Conservation (phyloP, 805 yeast species). For the Tetrapisispora arboricola region DNA sequence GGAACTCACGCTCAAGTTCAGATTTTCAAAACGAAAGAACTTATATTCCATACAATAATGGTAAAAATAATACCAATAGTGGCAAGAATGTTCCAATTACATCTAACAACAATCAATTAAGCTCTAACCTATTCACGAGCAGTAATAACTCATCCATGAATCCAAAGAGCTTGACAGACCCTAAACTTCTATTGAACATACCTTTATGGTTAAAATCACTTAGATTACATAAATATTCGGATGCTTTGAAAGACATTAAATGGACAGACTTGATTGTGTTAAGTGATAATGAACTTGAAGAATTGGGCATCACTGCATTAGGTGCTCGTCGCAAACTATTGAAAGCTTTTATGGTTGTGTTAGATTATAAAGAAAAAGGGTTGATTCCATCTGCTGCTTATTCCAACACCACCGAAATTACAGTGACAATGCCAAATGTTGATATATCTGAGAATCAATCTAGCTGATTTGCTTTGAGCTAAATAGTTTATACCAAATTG, state of each 20-base stretch:
- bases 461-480: no score
- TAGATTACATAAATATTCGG: constrained; percentile 90
- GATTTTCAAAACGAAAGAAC: neutral
- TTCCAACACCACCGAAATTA: neutral
- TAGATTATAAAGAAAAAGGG: constrained; percentile 40
- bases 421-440: neutral
- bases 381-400: constrained; percentile 24
- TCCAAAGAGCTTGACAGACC: constrained; percentile 41
- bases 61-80: constrained; percentile 8
- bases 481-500: no score
- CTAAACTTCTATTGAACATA: constrained; percentile 56
- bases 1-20: constrained; percentile 1
- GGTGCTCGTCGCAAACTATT: constrained; percentile 93
- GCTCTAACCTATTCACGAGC: neutral
- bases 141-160: constrained; percentile 29
- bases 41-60: constrained; percentile 1
- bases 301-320: constrained; percentile 79
- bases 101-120: neutral
- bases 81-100: constrained; percentile 2
- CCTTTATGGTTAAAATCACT: constrained; percentile 89
- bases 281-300: constrained; percentile 58
- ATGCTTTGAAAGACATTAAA: constrained; percentile 56
- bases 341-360: constrained; percentile 82
- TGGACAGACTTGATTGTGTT: constrained; percentile 76
- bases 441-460: neutral